A percentile compares a stretch with the other conserved stretches of the same genome.
phyloP scores from a whole-genome alignment of 2,329 filamentous ascomycete genomes.

The Didymella lethalis region DNA sequence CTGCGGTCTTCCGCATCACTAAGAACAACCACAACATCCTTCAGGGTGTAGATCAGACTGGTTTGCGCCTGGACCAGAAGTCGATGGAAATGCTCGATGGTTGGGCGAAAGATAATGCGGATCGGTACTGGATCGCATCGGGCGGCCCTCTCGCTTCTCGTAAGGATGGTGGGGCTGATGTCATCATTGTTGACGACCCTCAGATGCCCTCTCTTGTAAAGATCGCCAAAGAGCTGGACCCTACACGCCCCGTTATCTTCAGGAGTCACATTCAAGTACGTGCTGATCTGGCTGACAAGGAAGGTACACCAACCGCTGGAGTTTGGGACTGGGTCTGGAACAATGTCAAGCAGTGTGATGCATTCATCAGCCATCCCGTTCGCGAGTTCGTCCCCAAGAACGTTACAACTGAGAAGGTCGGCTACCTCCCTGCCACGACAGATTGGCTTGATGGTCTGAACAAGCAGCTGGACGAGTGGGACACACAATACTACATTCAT shows the following conservation, averaged over 20 bases:
- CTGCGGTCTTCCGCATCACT: conserved; percentile 81
- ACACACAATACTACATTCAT: conserved; percentile 75
- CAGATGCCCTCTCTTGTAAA: conserved; percentile 84
- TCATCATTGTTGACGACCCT: conserved; percentile 81
- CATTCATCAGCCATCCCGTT: conserved; percentile 85
- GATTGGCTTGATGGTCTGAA: conserved; percentile 87
- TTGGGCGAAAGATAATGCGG: conserved; percentile 78
- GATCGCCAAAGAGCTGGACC: conserved; percentile 74
- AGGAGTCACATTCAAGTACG: conserved; percentile 85
- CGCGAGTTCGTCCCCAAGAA: conserved; percentile 74
- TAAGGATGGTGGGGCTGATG: conserved; percentile 75
- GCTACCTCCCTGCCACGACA: conserved; percentile 80
- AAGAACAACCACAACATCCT: conserved; percentile 91
- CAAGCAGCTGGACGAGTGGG: conserved; percentile 75
- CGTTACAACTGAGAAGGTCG: conserved; percentile 71
- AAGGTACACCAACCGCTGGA: conserved; percentile 72
- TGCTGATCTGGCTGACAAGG: conserved; percentile 71
- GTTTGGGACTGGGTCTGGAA: conserved; percentile 80
- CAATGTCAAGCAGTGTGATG: conserved; percentile 72
- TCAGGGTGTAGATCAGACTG: conserved; percentile 72
- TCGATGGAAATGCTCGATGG: conserved; percentile 70
- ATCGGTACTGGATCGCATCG: conserved; percentile 74
- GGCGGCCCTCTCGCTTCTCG: conserved; percentile 72
- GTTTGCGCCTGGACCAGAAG: conserved; percentile 69
- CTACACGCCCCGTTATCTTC: conserved; percentile 79